Conservation (phyloP, 805 yeast genomes). For the Cyberlindnera xishuangbannaensis region DNA sequence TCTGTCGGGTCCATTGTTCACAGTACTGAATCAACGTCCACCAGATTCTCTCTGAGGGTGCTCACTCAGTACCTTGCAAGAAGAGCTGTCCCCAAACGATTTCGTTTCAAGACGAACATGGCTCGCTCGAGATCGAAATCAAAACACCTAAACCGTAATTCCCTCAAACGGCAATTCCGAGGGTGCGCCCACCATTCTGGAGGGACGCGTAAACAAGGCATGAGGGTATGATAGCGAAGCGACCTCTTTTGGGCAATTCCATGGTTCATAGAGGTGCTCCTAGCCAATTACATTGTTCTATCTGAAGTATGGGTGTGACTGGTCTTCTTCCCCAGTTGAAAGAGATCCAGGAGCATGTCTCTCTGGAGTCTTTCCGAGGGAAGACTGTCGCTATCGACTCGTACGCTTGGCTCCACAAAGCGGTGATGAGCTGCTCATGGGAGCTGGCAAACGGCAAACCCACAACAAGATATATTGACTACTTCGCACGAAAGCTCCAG, state of each 20-base stretch:
- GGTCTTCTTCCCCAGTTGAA: constrained; percentile 79
- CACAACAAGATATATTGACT: constrained; percentile 66
- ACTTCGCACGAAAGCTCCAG: constrained; percentile 58
- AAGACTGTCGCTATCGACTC: constrained; percentile 88
- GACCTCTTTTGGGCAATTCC: too few relatives aligned
- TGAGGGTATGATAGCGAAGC: too few relatives aligned
- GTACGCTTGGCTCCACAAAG: constrained; percentile 93
- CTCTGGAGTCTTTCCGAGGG: constrained; percentile 61
- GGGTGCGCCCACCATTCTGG: too few relatives aligned
- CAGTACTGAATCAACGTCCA: too few relatives aligned
- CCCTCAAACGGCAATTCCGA: too few relatives aligned
- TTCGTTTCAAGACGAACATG: neutral
- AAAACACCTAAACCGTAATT: constrained; percentile 2
- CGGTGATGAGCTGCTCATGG: constrained; percentile 74
- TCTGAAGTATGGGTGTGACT: constrained; percentile 76
- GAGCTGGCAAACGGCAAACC: constrained; percentile 70
- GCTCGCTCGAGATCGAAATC: constrained; percentile 1
- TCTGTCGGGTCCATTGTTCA: constrained; percentile 5
- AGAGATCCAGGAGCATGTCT: constrained; percentile 57
- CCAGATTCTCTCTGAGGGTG: too few relatives aligned
- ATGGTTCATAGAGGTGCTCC: too few relatives aligned
- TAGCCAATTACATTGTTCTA: too few relatives aligned
- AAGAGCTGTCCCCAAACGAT: too few relatives aligned
- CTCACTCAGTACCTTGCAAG: too few relatives aligned
- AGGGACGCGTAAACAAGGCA: too few relatives aligned